Evolutionary conservation across 1,139 yeast species (phyloP), one percentile per base, ranked within the genome.

Genomic region (Blastobotrys aristatus): DNA sequence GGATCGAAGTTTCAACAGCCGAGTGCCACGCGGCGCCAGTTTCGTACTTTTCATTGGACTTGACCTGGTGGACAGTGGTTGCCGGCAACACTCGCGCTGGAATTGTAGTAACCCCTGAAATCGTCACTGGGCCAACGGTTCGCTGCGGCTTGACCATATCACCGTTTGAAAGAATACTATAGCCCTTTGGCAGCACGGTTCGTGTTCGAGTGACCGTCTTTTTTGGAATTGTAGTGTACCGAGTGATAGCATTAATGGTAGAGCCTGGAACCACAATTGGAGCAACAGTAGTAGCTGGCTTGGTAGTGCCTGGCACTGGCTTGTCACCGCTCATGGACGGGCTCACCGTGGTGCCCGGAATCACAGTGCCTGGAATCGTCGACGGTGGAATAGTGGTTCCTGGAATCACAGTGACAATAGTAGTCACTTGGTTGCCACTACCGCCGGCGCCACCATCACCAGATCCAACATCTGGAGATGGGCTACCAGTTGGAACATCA

Each of bases 311-410:
- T 31, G 53, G 50, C 16, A 48, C 39, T 4, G 43, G 36, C 14
- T 50, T 24, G 24, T 49, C 55, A 13, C 50, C 50, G 17, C 47
- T 26, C n/a, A 22, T 30, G 6, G 18, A 10, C 18, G 45, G 45
- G 4, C 22, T n/a, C 3, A 34, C 21, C 6, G 48, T 44, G 20
- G 30, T 32, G n/a, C 36, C 33, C 8, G 45, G 34, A 30, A 31
- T 18, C 21, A 22, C 18, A 4, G 16, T 8, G 2, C 29, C 40
- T 22, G 49, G 43, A 18, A 49, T 41, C 2, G 55, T 50, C 5
- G 50, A 49, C 1, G 53, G 53, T 33, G 58, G 53, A 17, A 48
- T 44, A 2, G 53, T 50, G 5, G 50, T 43, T 7, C 53, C 57
- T 14, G 56, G 40, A 16, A 24, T 24, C 13, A 34, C 26, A 11